Conservation (phyloP, 116 monocot genomes). For the Dioscorea cayenensis region DNA sequence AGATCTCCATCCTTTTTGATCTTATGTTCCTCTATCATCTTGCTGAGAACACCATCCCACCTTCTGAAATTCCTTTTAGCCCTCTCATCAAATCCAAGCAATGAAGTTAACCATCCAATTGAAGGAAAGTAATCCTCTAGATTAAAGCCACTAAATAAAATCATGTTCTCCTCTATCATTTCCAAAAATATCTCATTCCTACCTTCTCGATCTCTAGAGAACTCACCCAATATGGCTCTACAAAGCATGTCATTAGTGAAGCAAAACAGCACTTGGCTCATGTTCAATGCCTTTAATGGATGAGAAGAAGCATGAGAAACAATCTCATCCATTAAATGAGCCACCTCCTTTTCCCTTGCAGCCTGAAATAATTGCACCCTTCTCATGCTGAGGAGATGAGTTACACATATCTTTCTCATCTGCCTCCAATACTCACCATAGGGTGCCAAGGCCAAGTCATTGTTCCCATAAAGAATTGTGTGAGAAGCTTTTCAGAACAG, state of each 20-base stretch:
- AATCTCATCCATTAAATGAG: not conserved
- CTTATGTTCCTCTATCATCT: not conserved
- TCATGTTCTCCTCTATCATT: not conserved
- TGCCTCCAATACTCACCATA: constrained; percentile 10
- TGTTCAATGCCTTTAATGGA: not conserved
- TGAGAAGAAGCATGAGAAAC: not conserved
- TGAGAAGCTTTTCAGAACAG: no score
- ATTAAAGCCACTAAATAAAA: constrained; percentile 1
- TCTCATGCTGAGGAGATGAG: constrained; percentile 6
- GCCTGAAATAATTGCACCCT: no score
- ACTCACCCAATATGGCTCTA: not conserved
- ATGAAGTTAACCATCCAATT: constrained; percentile 6
- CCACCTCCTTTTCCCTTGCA: constrained; percentile 6
- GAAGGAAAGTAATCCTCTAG: constrained; percentile 13
- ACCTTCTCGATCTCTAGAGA: not conserved
- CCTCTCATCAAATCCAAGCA: constrained; percentile 2
- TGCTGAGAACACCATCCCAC: not conserved
- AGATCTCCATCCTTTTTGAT: not conserved
- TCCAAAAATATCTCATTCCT: not conserved
- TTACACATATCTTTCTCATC: not conserved
- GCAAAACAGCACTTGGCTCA: not conserved
- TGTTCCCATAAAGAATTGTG: no score
- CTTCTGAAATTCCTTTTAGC: not conserved
- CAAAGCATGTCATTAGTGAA: constrained; percentile 1
- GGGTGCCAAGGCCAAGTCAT: not conserved